Base-by-base conservation (phyloP, 2,329 filamentous ascomycete species). In the Xylariaceae sp. region DNA sequence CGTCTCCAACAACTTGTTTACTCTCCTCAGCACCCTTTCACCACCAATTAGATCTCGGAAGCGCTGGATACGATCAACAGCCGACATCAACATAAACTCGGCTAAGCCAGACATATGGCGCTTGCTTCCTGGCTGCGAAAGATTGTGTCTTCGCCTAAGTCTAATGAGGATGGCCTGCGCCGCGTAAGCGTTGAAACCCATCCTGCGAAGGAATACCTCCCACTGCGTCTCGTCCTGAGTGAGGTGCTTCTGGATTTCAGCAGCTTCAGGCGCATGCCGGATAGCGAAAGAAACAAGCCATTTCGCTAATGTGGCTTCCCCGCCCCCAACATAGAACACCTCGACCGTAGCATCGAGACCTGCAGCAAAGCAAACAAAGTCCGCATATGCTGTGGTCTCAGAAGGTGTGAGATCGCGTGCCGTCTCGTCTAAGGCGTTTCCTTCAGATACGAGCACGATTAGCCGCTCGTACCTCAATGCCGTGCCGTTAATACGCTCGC, bases 111-210 rank as follows among this genome's bases (percentile, higher is more conserved):
- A 77, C 10, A 66, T 62, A 6, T 37, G 15, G 13, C 61, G 66
- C 2, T 54, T 55, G 34, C 17, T 34, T 45, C 65, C 60, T 44
- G 62, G 59, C 23, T 57, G 51, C 1, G 55, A 9, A 35, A 61
- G 41, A 11, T 61, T 65, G 15, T 68, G 67, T 5, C 72, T 73
- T 5, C 66, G 66, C 64, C 78, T 78, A 10, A 85, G 59, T n/a
- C 71, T 70, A 0, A 73, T 75, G 39, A 89, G 73, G 1, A 90
- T 76, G 8, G 78, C 76, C 69, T 91, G 88, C 2, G 89, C 88
- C 2, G 88, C 88, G 69, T 84, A 90, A 0, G 83, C 80, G 71
- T 92, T 92, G 69, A 91, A 71, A 0, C 89, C 89, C 1, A 81
- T 79, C 23, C 78, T 76, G 11, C 88, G 78, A 23, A 92, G 75